Evolutionary conservation across 768 basidiomycete species (phyloP), one percentile per base, ranked within the genome.

Genomic region (Cytidiella melzeri): DNA sequence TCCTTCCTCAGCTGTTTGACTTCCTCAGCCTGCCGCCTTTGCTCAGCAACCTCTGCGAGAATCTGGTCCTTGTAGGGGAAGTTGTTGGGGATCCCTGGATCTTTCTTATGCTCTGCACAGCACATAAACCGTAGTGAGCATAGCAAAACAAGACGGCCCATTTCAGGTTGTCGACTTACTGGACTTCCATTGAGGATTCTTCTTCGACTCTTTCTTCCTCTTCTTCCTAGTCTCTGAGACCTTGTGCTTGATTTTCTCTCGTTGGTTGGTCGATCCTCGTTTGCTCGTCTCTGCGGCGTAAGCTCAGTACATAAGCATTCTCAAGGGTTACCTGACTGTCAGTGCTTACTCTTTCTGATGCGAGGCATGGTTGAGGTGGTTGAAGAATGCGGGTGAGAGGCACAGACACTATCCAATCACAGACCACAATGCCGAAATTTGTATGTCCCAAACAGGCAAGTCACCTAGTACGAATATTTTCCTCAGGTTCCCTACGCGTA

Each of bases 51-150:
- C 60, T 97, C 93, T 4, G 92, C 93, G 24, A 97, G 72, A 55
- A 97, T 86, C 67, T 92, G 84, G 60, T 94, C 93, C 68, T 95
- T 97, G 75, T 84, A 93, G 3, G 91, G 92, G 69, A 92, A 92
- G 51, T 81, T 83, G 67, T 87, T 94, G 5, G 93, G 93, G 56
- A 96, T 92, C 40, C 93, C 93, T 25, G 88, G 91, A 65, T 97
- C 93, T 65, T 91, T 93, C 60, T 80, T 76, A 53, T 83, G 80
- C 66, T 87, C 87, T 88, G 48, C 12, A 55, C 3, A 37, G 11
- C 24, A 46, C 39, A 43, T n/a, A n/a, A n/a, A n/a, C n/a, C 21
- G 23, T 21, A 39, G 37, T 44, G 43, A 59, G 19, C 41, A 27
- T 4, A 34, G 28, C 2, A 27, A 47, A 46, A 25, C 10, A 36